Evolutionary conservation across 2,329 filamentous ascomycete species (phyloP).

Genomic region (Aureobasidium lini): DNA sequence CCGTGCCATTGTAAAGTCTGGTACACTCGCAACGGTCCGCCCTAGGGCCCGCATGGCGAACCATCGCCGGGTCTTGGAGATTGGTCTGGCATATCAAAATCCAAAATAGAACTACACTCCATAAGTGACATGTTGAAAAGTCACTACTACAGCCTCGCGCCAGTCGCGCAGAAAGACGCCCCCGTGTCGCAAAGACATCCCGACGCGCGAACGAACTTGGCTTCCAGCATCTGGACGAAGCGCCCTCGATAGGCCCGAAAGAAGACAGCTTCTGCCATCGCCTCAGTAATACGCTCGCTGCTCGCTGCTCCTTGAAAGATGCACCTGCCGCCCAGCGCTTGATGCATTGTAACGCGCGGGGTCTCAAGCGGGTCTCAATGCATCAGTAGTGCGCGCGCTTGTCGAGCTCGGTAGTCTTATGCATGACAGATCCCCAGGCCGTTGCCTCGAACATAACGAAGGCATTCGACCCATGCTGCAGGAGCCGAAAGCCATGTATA

Average conservation of each 20-base stretch:
- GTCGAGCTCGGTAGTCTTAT: background rate
- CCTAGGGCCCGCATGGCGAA: slow-evolving; percentile 7
- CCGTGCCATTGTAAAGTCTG: slow-evolving; percentile 8
- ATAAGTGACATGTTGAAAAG: background rate
- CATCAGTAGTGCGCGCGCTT: slow-evolving; percentile 10
- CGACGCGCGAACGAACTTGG: background rate
- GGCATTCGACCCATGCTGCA: background rate
- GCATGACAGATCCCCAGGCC: background rate
- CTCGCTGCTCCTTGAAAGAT: background rate
- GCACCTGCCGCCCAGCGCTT: background rate
- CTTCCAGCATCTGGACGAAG: background rate
- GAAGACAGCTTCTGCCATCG: background rate
- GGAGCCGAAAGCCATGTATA: background rate
- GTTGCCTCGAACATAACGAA: slow-evolving; percentile 2
- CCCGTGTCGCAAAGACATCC: background rate
- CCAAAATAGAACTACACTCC: slow-evolving; percentile 10
- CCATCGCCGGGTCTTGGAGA: slow-evolving; percentile 5
- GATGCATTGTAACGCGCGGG: background rate
- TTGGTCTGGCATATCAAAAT: slow-evolving; percentile 5
- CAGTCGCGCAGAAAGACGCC: background rate
- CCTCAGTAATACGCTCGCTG: background rate
- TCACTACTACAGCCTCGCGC: background rate
- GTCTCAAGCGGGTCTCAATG: slow-evolving; percentile 3
- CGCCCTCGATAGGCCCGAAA: background rate
- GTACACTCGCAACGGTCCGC: slow-evolving; percentile 14